A percentile compares a stretch with the other conserved stretches of the same genome.
These are phyloP conservation scores for Eucalyptus leucophloia DNA, from an alignment of 345 rosid species.

Conservation along the genomic window DNA sequence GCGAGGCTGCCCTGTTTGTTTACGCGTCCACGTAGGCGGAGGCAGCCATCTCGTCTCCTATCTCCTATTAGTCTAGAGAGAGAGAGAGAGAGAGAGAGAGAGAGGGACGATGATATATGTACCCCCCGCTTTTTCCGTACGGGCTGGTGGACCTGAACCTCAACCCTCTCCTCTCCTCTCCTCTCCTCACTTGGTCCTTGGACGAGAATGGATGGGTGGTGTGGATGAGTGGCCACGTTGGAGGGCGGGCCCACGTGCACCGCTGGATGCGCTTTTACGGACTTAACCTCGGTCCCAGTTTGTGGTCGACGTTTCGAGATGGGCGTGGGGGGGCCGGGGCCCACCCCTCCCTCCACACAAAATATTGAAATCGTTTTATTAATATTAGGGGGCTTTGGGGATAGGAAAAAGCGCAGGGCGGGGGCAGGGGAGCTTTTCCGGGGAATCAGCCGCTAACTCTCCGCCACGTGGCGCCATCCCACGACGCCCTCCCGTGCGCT, in stretches of 20 bases:
- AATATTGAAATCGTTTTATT: not conserved
- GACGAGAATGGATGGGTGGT: not conserved
- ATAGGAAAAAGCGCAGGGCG: conserved; percentile 28
- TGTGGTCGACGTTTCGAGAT: conserved; percentile 32
- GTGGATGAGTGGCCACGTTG: conserved; percentile 9
- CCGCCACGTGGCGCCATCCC: conserved; percentile 34
- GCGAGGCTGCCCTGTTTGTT: not conserved
- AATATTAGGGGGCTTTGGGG: too few species aligned
- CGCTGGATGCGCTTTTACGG: conserved; percentile 29
- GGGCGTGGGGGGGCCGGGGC: not conserved
- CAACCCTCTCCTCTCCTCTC: not conserved
- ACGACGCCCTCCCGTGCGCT: not conserved
- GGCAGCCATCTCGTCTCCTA: not conserved
- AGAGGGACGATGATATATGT: too few species aligned
- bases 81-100: too few species aligned
- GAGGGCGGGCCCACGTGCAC: conserved; percentile 12
- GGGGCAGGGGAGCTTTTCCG: not conserved
- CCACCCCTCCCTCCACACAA: not conserved
- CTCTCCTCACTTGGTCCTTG: not conserved
- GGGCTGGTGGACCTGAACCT: not conserved
- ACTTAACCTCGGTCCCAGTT: conserved; percentile 14
- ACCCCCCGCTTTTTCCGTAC: not conserved
- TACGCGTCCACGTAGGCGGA: not conserved
- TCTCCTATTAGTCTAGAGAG: too few species aligned
- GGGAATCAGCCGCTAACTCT: conserved; percentile 11